Evolutionary conservation across 1,284 basidiomycete genomes (phyloP).

Genomic region (Afroboletus lepidellus): DNA sequence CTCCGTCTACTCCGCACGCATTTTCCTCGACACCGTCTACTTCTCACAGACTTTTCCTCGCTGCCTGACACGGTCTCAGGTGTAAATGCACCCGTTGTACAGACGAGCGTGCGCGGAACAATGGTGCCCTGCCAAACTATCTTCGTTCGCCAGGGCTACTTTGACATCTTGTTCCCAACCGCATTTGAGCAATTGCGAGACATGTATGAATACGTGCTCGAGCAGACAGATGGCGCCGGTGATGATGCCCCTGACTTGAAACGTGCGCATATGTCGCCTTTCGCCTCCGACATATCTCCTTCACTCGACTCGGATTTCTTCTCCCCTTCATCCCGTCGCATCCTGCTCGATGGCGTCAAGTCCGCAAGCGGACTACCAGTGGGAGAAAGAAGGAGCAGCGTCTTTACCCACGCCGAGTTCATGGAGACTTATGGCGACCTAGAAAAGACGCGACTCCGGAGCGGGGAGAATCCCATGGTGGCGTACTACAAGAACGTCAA

Average conservation of each 20-base stretch:
- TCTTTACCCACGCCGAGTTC: conserved; percentile 85
- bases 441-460: conserved; percentile 61
- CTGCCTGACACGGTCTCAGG: conserved; percentile 88
- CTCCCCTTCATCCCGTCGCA: conserved; percentile 59
- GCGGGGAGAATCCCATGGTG: conserved; percentile 85
- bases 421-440: conserved; percentile 79
- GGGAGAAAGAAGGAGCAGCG: conserved; percentile 75
- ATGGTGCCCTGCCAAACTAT: conserved; percentile 91
- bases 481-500: conserved; percentile 90
- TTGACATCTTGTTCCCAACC: conserved; percentile 99
- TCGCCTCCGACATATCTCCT: conserved; percentile 45
- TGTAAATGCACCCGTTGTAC: conserved; percentile 90
- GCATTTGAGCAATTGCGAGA: conserved; percentile 83
- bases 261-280: conserved; percentile 46
- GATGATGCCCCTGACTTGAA: conserved; percentile 26
- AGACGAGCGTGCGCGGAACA: conserved; percentile 82
- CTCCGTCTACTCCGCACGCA: conserved; percentile 78
- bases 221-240: conserved; percentile 43
- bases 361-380: conserved; percentile 76
- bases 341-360: conserved; percentile 62
- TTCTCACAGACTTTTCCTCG: conserved; percentile 90
- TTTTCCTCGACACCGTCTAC: conserved; percentile 89
- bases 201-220: conserved; percentile 83
- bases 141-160: conserved; percentile 93
- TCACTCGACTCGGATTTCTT: conserved; percentile 66